These are phyloP conservation scores for Solanum piurae DNA, from an alignment of 257 asterid genomes.

Conservation along the genomic window DNA sequence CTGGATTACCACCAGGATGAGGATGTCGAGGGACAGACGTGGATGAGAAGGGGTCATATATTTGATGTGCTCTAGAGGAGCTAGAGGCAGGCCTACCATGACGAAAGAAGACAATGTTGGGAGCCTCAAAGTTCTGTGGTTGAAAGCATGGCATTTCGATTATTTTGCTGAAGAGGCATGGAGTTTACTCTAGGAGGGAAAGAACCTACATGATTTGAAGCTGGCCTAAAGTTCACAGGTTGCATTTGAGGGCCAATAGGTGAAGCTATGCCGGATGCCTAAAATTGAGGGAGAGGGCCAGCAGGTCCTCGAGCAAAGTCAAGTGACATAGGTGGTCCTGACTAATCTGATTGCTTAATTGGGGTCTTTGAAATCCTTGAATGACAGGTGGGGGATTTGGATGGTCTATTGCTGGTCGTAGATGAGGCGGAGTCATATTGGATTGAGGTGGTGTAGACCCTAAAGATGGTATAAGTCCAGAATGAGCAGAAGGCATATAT, in stretches of 20 bases:
- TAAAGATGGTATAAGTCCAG: constrained; percentile 18
- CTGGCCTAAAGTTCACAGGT: constrained; percentile 41
- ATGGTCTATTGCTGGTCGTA: constrained; percentile 31
- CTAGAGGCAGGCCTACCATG: constrained; percentile 32
- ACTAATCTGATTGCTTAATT: constrained; percentile 22
- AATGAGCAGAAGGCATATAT: constrained; percentile 30
- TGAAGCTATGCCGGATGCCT: constrained; percentile 22
- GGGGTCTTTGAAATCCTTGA: constrained; percentile 51
- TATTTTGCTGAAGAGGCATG: constrained; percentile 48
- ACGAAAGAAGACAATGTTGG: constrained; percentile 14
- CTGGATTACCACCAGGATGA: constrained; percentile 29
- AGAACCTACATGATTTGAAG: constrained; percentile 31
- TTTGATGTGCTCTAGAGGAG: constrained; percentile 44
- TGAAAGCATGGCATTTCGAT: constrained; percentile 16
- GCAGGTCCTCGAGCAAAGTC: constrained; percentile 30
- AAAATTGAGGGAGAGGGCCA: constrained; percentile 25
- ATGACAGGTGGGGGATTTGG: constrained; percentile 22
- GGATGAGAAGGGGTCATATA: constrained; percentile 78
- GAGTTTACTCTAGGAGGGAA: constrained; percentile 41
- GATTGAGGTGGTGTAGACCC: constrained; percentile 20
- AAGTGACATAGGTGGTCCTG: constrained; percentile 29
- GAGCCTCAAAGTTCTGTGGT: constrained; percentile 34
- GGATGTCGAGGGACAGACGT: constrained; percentile 37
- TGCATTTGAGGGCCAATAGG: constrained; percentile 30
- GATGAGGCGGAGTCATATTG: constrained; percentile 9